A percentile compares a stretch with the other conserved stretches of the same genome.
These are phyloP conservation scores for Sanguinoderma infundibulare DNA, from an alignment of 1,284 basidiomycete species.

Conservation along the genomic window DNA sequence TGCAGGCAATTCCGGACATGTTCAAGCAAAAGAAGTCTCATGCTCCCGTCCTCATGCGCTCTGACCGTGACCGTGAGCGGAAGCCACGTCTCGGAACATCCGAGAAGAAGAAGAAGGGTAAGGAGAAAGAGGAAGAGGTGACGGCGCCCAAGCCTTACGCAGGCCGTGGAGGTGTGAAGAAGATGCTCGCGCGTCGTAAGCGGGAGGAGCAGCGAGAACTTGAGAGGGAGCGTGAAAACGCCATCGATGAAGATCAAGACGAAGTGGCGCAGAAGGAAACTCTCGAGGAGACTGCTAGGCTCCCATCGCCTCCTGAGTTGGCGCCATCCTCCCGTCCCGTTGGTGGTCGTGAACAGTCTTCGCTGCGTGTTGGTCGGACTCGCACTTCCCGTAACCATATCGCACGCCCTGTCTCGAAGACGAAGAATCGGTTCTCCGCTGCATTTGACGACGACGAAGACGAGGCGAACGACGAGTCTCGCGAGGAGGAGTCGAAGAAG, in stretches of 20 bases:
- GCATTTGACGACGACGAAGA: constrained; percentile 64
- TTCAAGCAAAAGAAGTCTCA: constrained; percentile 63
- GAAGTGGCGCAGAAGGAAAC: constrained; percentile 22
- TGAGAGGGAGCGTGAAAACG: constrained; percentile 41
- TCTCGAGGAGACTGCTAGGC: constrained; percentile 21
- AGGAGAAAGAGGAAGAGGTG: constrained; percentile 37
- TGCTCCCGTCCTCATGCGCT: constrained; percentile 59
- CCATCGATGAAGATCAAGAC: constrained; percentile 36
- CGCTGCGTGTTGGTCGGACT: constrained; percentile 66
- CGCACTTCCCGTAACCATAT: constrained; percentile 58
- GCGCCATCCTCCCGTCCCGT: constrained; percentile 19
- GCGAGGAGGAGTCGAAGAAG: constrained; percentile 56
- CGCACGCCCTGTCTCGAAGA: constrained; percentile 45
- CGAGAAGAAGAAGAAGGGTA: constrained; percentile 34
- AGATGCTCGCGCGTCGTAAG: constrained; percentile 60
- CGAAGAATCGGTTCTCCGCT: constrained; percentile 66
- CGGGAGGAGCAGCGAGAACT: constrained; percentile 41
- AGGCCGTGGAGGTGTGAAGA: constrained; percentile 76
- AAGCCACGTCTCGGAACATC: constrained; percentile 42
- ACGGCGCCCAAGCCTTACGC: constrained; percentile 62
- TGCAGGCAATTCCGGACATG: constrained; percentile 59
- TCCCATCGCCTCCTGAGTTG: constrained; percentile 24
- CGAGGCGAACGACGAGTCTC: constrained; percentile 39
- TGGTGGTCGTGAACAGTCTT: constrained; percentile 46
- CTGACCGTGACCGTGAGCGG: constrained; percentile 34